phyloP scores from a whole-genome alignment of 2,329 filamentous ascomycete genomes.

The Coniella lustricola region DNA sequence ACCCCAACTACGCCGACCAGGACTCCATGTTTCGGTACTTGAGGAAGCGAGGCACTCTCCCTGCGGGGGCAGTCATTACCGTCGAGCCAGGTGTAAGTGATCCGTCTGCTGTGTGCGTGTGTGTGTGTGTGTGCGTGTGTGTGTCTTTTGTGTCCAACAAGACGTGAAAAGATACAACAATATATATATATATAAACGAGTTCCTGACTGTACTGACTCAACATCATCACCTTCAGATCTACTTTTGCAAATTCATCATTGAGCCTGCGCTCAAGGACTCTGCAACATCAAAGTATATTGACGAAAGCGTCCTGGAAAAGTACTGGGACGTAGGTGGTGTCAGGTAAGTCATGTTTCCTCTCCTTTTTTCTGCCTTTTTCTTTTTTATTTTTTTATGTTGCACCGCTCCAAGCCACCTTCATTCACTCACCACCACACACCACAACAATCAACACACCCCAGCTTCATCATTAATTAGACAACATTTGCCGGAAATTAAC shows the following conservation, averaged over 20 bases:
- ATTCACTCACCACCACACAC: too few relatives aligned
- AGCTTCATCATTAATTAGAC: too few relatives aligned
- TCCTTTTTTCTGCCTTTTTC: not conserved
- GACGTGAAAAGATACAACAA: too few relatives aligned
- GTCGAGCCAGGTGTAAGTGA: slow-evolving; percentile 79
- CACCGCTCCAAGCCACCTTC: too few relatives aligned
- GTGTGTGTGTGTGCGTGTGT: not conserved
- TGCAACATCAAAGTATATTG: slow-evolving; percentile 68
- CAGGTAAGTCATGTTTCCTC: slow-evolving; percentile 35
- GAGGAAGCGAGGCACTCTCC: slow-evolving; percentile 67
- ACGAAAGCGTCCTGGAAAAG: slow-evolving; percentile 61
- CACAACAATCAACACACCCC: too few relatives aligned
- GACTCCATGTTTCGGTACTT: slow-evolving; percentile 86
- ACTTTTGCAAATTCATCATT: slow-evolving; percentile 88
- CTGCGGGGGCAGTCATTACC: slow-evolving; percentile 77
- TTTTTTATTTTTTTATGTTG: too few relatives aligned
- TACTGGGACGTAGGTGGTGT: slow-evolving; percentile 82
- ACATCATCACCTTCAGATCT: slow-evolving; percentile 60
- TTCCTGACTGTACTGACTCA: too few relatives aligned
- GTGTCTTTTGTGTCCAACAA: not conserved
- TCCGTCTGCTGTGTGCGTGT: not conserved
- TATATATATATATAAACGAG: too few relatives aligned
- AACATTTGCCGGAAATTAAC: too few relatives aligned
- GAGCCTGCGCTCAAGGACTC: slow-evolving; percentile 69
- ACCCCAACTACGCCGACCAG: slow-evolving; percentile 68